Percentiles rank a stretch among this genome's conserved stretches.
phyloP scores from a whole-genome alignment of 2,329 filamentous ascomycete genomes.

The Colletotrichum graminicola region DNA sequence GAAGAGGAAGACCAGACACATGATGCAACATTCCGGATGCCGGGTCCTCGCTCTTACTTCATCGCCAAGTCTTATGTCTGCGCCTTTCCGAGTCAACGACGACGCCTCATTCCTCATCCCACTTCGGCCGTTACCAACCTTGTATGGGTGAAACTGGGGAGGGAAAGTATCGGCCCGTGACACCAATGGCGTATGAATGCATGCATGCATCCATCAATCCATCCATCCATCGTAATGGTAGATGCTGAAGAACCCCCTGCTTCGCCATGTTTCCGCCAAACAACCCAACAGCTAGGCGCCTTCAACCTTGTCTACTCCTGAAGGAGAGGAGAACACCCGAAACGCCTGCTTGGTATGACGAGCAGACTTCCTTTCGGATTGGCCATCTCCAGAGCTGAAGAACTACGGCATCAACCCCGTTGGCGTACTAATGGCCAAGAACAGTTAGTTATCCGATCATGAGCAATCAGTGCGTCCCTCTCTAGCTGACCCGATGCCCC shows the following conservation, averaged over 20 bases:
- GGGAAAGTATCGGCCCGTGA: neutral
- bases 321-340: too few species aligned
- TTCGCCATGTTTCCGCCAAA: slow-evolving; percentile 1
- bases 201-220: slow-evolving; percentile 20
- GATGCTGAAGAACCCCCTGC: neutral
- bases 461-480: neutral
- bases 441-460: neutral
- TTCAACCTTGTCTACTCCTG: neutral
- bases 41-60: neutral
- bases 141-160: neutral
- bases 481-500: neutral
- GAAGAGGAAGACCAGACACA: neutral
- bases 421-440: too few species aligned
- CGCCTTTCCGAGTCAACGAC: too few species aligned
- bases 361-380: too few species aligned
- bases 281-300: neutral
- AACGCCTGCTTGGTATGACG: too few species aligned
- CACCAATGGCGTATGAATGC: neutral
- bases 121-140: too few species aligned
- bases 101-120: too few species aligned
- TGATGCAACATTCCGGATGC: neutral
- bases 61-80: neutral
- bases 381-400: too few species aligned
- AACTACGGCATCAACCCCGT: too few species aligned
- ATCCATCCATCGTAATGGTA: slow-evolving; percentile 2